Base-by-base conservation (phyloP, 768 basidiomycete species). In the Hericium alpestre region DNA sequence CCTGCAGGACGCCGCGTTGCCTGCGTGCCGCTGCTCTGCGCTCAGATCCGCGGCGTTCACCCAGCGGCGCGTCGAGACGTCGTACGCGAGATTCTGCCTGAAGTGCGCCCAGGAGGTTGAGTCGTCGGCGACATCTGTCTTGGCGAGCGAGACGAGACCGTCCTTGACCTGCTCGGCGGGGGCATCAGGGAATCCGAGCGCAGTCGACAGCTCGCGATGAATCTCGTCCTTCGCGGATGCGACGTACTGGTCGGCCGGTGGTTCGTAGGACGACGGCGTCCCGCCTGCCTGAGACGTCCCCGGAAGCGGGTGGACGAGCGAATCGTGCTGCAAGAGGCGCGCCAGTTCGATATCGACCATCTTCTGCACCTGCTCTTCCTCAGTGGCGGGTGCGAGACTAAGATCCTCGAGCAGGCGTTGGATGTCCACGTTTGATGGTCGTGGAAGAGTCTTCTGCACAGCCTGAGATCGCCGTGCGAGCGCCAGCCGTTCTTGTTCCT, bases 131-230 rank as follows among this genome's bases (percentile, higher is more conserved):
- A 75, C 75, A 57, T 90, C 90, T 1, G 77, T 77, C 59, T 81
- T 77, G 0, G 82, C 72, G 3, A 90, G 72, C 0, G 84, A 78
- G 47, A 80, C 70, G 20, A 98, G 75, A 11, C 88, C 89, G 15
- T 89, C 79, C 59, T 83, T 86, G 54, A 98, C 74, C 64, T 93
- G 88, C 9, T 82, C 80, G 46, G 87, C 82, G 43, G 73, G 84
- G 2, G 93, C 92, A 47, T 87, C 79, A 0, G 94, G 91, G 64
- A 95, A 88, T 1, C 93, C 96, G 12, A 96, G 79, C 6, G 83
- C 67, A 0, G 75, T 72, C 0, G 90, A 93, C 12, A 98, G 78
- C 67, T 98, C 95, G 3, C 76, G 67, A 65, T 93, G 88, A 32
- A 99, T 81, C 20, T 79, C 78, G 0, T 71, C 68, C 62, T 82